Conservation (phyloP, 176 grass and related monocot genomes). For the Aegilops bicornis region DNA sequence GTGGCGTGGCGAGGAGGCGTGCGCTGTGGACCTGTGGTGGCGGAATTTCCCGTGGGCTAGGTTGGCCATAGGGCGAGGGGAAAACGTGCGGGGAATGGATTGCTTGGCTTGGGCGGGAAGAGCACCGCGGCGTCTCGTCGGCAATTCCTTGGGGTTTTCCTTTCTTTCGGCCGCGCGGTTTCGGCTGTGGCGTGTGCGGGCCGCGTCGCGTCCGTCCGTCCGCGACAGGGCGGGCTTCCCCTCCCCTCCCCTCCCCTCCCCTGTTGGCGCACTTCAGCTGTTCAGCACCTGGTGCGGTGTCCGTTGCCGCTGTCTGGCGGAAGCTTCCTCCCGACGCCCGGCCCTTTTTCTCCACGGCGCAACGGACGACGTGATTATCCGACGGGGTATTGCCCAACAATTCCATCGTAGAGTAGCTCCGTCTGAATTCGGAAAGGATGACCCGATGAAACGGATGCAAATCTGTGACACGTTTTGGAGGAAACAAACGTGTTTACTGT, state of each 20-base stretch:
- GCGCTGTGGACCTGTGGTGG: too few species aligned
- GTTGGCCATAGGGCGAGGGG: constrained; percentile 29
- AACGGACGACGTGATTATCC: not conserved
- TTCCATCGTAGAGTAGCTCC: too few species aligned
- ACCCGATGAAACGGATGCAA: not conserved
- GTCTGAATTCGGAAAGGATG: too few species aligned
- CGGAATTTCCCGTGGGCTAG: not conserved
- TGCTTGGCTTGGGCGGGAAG: not conserved
- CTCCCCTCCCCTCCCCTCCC: too few species aligned
- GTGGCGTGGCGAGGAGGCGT: too few species aligned
- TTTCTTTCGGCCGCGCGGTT: not conserved
- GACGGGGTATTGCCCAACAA: not conserved
- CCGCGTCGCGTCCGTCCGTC: too few species aligned
- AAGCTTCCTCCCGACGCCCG: not conserved
- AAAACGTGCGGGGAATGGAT: constrained; percentile 37
- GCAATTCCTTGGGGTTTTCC: not conserved
- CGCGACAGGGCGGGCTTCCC: too few species aligned
- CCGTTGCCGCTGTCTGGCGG: not conserved
- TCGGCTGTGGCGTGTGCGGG: too few species aligned
- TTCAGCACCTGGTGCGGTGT: too few species aligned
- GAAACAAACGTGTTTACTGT: not conserved
- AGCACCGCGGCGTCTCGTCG: not conserved
- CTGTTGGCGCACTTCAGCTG: too few species aligned
- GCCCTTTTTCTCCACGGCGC: not conserved
- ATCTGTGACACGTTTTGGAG: not conserved